Evolutionary conservation across 257 asterid genomes (phyloP), one percentile per base, ranked within the genome.

Genomic region (Fraxinus cuspidata): DNA sequence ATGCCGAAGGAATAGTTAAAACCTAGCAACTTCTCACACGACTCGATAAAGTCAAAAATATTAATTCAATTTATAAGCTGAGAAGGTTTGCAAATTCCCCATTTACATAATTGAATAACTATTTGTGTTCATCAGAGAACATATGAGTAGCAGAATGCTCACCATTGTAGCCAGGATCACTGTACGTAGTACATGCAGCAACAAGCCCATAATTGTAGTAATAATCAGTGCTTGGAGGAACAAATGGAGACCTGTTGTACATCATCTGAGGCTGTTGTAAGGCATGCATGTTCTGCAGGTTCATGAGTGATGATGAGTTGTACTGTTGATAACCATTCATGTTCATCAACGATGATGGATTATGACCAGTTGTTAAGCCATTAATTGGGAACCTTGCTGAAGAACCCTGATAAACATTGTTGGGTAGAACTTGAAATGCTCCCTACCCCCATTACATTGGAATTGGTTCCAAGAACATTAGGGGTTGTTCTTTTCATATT

Each of bases 241-340:
- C 65, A 44, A 81, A 78, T 0, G 94, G 92, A 15, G 96, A 87
- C 71, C 86, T 83, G 53, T 85, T 90, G 77, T 87, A 88, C 96
- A 90, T 83, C 97, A 89, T 86, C 87, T 91, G 96, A 0, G 92
- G 89, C 49, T 49, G 90, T 82, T 87, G 93, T 77, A 79, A 47
- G n/a, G 84, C 83, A 72, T 87, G 87, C 86, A 89, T 78, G 85
- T 83, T 87, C 65, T 85, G 91, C 84, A 84, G 15, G 72, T 87
- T 86, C 94, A 87, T 82, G 85, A 84, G 71, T 67, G 42, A 40
- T n/a, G n/a, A n/a, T n/a, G n/a, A n/a, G n/a, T n/a, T n/a, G n/a
- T n/a, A n/a, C 15, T 21, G 13, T 23, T 35, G 78, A 44, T 63
- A 79, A 1, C 80, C 86, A 21, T 81, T 84, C 83, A 78, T 75